A percentile compares a stretch with the other conserved stretches of the same genome.
phyloP scores from a whole-genome alignment of 305 asterid genomes.

The Nicotiana rustica region DNA sequence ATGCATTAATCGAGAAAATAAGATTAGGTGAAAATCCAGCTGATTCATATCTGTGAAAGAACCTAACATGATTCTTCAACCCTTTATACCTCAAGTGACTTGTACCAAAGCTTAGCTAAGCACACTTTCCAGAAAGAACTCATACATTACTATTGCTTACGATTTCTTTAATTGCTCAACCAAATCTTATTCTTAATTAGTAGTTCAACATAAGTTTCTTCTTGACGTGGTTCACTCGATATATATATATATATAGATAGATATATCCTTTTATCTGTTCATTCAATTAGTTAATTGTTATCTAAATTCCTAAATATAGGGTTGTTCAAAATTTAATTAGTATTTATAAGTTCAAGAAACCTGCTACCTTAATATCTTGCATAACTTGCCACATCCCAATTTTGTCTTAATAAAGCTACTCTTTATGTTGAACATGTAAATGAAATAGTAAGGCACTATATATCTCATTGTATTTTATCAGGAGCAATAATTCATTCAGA shows the following conservation, averaged over 20 bases:
- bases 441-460: neutral
- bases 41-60: neutral
- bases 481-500: neutral
- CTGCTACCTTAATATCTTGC: neutral
- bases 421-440: neutral
- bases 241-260: neutral
- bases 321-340: slow-evolving; percentile 10
- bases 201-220: slow-evolving; percentile 43
- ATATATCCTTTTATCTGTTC: neutral
- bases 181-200: slow-evolving; percentile 39
- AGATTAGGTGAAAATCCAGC: slow-evolving; percentile 53
- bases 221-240: neutral
- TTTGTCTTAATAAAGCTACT: neutral
- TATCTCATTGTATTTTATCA: neutral
- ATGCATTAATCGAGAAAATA: neutral
- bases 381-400: neutral
- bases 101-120: slow-evolving; percentile 35
- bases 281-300: neutral
- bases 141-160: slow-evolving; percentile 37
- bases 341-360: neutral
- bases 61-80: slow-evolving; percentile 35
- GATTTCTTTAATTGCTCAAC: slow-evolving; percentile 38
- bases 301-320: neutral
- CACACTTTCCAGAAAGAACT: slow-evolving; percentile 16
- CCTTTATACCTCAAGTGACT: slow-evolving; percentile 44